phyloP scores from a whole-genome alignment of 805 yeast genomes.

The Nadsonia fulvescens region DNA sequence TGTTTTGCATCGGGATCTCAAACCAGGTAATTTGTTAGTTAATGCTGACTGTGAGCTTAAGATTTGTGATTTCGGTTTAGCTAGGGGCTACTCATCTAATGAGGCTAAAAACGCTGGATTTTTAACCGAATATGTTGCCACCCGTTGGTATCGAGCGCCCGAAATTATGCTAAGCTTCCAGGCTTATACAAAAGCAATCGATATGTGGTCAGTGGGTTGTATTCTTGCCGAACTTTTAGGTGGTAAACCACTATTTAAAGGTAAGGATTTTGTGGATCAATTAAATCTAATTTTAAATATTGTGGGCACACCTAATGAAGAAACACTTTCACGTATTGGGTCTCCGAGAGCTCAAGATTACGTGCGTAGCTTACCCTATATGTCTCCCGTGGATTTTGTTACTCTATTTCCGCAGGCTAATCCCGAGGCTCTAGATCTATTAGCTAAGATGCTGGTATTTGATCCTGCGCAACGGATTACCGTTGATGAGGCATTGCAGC shows the following conservation, averaged over 20 bases:
- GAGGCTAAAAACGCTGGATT: constrained; percentile 83
- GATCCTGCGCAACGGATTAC: constrained; percentile 74
- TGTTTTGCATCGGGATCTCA: constrained; percentile 83
- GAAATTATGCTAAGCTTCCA: constrained; percentile 92
- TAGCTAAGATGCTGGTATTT: constrained; percentile 63
- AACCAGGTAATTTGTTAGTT: constrained; percentile 83
- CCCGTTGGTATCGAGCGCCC: constrained; percentile 98
- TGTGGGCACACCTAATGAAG: constrained; percentile 81
- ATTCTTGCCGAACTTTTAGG: constrained; percentile 86
- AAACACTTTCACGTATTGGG: constrained; percentile 51
- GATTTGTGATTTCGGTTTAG: constrained; percentile 92
- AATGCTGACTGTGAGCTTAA: constrained; percentile 94
- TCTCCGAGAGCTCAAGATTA: constrained; percentile 83
- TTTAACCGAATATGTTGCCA: constrained; percentile 93
- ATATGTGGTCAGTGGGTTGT: constrained; percentile 96
- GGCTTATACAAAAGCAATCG: constrained; percentile 90
- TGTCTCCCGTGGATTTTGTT: constrained; percentile 59
- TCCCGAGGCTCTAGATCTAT: constrained; percentile 68
- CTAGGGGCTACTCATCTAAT: constrained; percentile 73
- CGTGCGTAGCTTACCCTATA: constrained; percentile 68
- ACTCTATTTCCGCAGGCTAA: constrained; percentile 70
- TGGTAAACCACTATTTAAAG: constrained; percentile 81
- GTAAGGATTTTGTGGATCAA: constrained; percentile 92
- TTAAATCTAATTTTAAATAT: constrained; percentile 70
- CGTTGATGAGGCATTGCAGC: constrained; percentile 74